A percentile compares a stretch with the other conserved stretches of the same genome.
phyloP scores from a whole-genome alignment of 202 grass and related monocot genomes.

The Schoenoplectus triqueter region DNA sequence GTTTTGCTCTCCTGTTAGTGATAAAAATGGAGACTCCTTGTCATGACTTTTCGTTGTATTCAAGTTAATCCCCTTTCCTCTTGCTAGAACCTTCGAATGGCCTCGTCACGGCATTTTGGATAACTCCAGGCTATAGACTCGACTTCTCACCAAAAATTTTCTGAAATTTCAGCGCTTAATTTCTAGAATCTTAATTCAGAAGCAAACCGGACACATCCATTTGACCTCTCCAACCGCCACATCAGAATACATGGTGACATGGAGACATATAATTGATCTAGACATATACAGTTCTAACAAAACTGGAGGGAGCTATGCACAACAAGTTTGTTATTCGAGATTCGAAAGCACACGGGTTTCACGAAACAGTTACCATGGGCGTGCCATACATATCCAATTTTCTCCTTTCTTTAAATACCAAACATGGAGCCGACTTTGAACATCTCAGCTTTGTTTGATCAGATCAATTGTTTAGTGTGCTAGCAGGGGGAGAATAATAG shows the following conservation, averaged over 20 bases:
- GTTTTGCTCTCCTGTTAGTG: no score
- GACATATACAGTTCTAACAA: neutral
- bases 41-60: no score
- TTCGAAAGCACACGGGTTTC: neutral
- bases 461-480: neutral
- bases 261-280: neutral
- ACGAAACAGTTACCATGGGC: neutral
- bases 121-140: neutral
- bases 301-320: neutral
- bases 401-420: conserved; percentile 28
- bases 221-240: neutral
- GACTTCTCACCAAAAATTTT: neutral
- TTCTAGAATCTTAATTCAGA: neutral
- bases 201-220: neutral
- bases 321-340: neutral
- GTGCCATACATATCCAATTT: neutral
- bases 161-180: neutral
- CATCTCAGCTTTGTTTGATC: conserved; percentile 15
- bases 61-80: neutral
- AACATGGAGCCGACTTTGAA: neutral
- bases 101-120: conserved; percentile 2
- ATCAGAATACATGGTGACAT: neutral
- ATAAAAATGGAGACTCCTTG: neutral
- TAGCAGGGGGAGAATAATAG: neutral
- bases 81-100: neutral